Conservation (phyloP, 768 basidiomycete genomes). For the Tulasnella sp. region DNA sequence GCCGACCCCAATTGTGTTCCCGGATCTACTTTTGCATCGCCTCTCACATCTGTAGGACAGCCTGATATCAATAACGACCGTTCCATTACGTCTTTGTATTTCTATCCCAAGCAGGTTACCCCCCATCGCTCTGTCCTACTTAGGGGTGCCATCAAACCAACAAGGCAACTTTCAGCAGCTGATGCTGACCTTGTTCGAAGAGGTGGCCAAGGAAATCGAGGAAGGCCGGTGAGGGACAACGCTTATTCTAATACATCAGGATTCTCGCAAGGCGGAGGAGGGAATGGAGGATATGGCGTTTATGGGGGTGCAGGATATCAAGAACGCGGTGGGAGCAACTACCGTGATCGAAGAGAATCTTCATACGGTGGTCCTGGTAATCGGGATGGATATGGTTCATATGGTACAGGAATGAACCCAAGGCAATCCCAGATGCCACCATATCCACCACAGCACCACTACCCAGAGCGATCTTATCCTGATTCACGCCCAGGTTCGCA, state of each 20-base stretch:
- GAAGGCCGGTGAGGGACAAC: slow-evolving; percentile 9
- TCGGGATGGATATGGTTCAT: too few relatives aligned
- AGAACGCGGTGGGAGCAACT: slow-evolving; percentile 4
- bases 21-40: slow-evolving; percentile 76
- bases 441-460: too few relatives aligned
- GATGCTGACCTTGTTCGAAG: slow-evolving; percentile 53
- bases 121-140: slow-evolving; percentile 80
- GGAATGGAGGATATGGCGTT: slow-evolving; percentile 2
- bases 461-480: too few relatives aligned
- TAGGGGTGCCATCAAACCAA: slow-evolving; percentile 49
- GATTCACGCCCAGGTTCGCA: too few relatives aligned
- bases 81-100: slow-evolving; percentile 75
- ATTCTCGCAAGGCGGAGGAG: slow-evolving; percentile 17
- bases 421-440: too few relatives aligned
- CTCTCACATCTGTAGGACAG: slow-evolving; percentile 44
- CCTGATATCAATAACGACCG: slow-evolving; percentile 78
- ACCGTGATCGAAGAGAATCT: too few relatives aligned
- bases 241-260: slow-evolving; percentile 1
- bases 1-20: slow-evolving; percentile 84
- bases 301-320: slow-evolving; percentile 37
- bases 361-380: too few relatives aligned
- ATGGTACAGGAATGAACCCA: too few relatives aligned
- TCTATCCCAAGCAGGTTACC: slow-evolving; percentile 73
- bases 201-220: slow-evolving; percentile 24
- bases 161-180: slow-evolving; percentile 45